A percentile compares a stretch with the other conserved stretches of the same genome.
Conservation (phyloP, 106 monocot species). For the Amphibolis antarctica region DNA sequence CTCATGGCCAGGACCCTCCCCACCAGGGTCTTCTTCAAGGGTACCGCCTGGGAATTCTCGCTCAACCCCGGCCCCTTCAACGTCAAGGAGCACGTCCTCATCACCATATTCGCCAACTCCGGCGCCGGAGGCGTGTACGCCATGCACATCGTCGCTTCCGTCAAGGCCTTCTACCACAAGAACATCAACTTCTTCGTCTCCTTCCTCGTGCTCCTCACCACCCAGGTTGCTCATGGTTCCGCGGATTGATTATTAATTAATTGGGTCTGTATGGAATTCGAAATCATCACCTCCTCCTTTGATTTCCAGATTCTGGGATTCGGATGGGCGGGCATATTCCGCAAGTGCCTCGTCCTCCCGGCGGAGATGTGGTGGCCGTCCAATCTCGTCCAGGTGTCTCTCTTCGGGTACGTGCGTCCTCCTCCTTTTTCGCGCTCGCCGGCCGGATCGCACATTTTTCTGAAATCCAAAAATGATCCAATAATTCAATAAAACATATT, state of each 20-base stretch:
- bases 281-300: neutral
- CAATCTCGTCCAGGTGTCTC: conserved; percentile 84
- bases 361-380: conserved; percentile 97
- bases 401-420: conserved; percentile 47
- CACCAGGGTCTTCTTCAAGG: conserved; percentile 22
- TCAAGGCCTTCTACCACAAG: conserved; percentile 54
- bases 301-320: conserved; percentile 55
- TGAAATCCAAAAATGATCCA: too few relatives aligned
- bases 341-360: conserved; percentile 75
- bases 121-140: conserved; percentile 55
- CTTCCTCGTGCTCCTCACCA: conserved; percentile 33
- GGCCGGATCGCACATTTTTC: neutral
- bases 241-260: neutral
- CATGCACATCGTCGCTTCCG: conserved; percentile 42
- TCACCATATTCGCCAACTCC: conserved; percentile 71
- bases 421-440: neutral
- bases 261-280: neutral
- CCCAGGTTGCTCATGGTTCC: conserved; percentile 15
- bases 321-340: conserved; percentile 89
- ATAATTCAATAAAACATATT: too few relatives aligned
- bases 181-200: conserved; percentile 44
- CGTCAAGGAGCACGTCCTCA: conserved; percentile 70
- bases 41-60: conserved; percentile 39
- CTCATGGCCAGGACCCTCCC: conserved; percentile 39
- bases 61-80: conserved; percentile 69